These are phyloP conservation scores for Colletotrichum sp. DNA, from an alignment of 2,329 filamentous ascomycete species.

Conservation along the genomic window DNA sequence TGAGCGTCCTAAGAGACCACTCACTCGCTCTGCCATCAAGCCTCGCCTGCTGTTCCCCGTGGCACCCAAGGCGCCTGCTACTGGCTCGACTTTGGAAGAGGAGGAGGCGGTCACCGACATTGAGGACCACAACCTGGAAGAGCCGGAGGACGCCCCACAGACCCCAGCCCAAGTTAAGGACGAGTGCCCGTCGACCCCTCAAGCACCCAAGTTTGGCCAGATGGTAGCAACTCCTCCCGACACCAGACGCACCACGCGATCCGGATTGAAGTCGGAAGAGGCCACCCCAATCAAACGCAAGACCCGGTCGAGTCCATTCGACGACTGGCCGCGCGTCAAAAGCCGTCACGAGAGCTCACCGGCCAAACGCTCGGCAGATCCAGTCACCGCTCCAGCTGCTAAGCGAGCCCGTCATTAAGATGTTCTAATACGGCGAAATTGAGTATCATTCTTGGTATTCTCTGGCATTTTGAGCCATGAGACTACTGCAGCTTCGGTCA, in stretches of 20 bases:
- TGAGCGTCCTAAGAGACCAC: slow-evolving; percentile 43
- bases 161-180: slow-evolving; percentile 27
- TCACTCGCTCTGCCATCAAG: slow-evolving; percentile 74
- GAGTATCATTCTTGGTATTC: slow-evolving; percentile 8
- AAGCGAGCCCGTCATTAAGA: slow-evolving; percentile 41
- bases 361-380: slow-evolving; percentile 12
- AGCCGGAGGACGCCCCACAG: slow-evolving; percentile 40
- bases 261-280: slow-evolving; percentile 52
- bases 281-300: slow-evolving; percentile 46
- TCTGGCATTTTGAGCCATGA: neutral
- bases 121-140: slow-evolving; percentile 51
- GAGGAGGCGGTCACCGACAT: slow-evolving; percentile 67
- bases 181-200: slow-evolving; percentile 47
- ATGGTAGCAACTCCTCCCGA: slow-evolving; percentile 65
- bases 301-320: slow-evolving; percentile 63
- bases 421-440: neutral
- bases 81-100: slow-evolving; percentile 47
- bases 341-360: slow-evolving; percentile 31
- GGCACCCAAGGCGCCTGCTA: slow-evolving; percentile 27
- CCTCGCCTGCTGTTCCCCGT: slow-evolving; percentile 74
- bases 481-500: neutral
- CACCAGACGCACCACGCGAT: slow-evolving; percentile 65
- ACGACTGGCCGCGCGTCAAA: slow-evolving; percentile 73
- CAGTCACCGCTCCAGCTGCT: slow-evolving; percentile 30
- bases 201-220: slow-evolving; percentile 58